Percentiles rank a stretch among this genome's conserved stretches.
These are phyloP conservation scores for Lindgomyces ingoldianus DNA, from an alignment of 495 filamentous ascomycete species.

Conservation along the genomic window DNA sequence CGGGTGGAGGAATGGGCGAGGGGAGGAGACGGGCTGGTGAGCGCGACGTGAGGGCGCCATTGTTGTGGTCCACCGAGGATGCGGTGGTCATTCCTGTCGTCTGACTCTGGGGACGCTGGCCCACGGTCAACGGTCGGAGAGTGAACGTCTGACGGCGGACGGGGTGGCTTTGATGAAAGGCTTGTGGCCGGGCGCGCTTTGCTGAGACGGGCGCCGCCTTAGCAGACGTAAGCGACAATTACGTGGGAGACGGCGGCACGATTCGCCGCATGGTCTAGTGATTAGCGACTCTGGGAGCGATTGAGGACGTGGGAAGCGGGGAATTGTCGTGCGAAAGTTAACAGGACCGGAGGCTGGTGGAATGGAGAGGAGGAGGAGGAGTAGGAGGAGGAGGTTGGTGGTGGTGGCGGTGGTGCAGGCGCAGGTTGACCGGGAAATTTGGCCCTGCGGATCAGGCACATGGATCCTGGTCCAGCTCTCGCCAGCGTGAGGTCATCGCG, in stretches of 20 bases:
- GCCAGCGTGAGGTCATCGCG: no score
- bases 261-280: slow-evolving; percentile 18
- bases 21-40: not conserved
- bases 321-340: no score
- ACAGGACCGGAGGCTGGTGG: no score
- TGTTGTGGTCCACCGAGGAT: slow-evolving; percentile 31
- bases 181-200: not conserved
- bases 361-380: no score
- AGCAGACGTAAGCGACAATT: slow-evolving; percentile 4
- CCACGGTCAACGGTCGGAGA: not conserved
- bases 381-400: no score
- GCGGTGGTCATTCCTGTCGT: slow-evolving; percentile 21
- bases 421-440: no score
- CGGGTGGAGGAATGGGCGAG: not conserved
- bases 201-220: not conserved
- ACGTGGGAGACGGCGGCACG: slow-evolving; percentile 11
- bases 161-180: slow-evolving; percentile 1
- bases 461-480: no score
- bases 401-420: no score
- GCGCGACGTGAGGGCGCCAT: slow-evolving; percentile 13
- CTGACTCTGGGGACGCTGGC: not conserved
- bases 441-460: no score
- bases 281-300: no score
- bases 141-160: not conserved
- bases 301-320: no score